Conservation (phyloP, 1,139 yeast species). For the Taiozyma sp. region DNA sequence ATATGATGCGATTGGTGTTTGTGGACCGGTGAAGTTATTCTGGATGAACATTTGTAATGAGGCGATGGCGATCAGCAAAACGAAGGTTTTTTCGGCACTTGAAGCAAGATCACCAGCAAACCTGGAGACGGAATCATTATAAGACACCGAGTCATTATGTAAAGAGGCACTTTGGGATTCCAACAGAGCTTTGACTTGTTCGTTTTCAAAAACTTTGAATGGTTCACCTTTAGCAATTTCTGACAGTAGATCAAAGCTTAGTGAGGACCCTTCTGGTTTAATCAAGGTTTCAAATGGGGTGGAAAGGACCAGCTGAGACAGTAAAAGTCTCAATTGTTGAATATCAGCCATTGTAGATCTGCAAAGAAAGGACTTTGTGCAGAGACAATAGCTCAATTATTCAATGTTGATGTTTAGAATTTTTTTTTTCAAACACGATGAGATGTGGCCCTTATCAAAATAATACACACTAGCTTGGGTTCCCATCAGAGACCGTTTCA, state of each 20-base stretch:
- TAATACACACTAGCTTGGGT: neutral
- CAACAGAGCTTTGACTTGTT: conserved; percentile 2
- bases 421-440: neutral
- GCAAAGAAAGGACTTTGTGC: neutral
- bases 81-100: conserved; percentile 2
- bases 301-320: conserved; percentile 11
- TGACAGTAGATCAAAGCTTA: conserved; percentile 2
- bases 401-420: neutral
- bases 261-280: conserved; percentile 3
- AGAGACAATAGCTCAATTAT: neutral
- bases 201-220: conserved; percentile 11
- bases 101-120: neutral
- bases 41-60: conserved; percentile 69
- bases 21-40: conserved; percentile 83
- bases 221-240: conserved; percentile 15
- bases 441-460: neutral
- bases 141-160: conserved; percentile 1
- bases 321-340: conserved; percentile 7
- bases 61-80: conserved; percentile 42
- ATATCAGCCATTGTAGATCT: neutral
- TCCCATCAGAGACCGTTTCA: neutral
- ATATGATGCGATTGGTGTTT: conserved; percentile 35
- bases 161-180: neutral
- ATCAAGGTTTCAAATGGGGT: conserved; percentile 6
- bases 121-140: conserved; percentile 2